These are phyloP conservation scores for Lichina pygmaea DNA, from an alignment of 495 filamentous ascomycete genomes.

Conservation along the genomic window DNA sequence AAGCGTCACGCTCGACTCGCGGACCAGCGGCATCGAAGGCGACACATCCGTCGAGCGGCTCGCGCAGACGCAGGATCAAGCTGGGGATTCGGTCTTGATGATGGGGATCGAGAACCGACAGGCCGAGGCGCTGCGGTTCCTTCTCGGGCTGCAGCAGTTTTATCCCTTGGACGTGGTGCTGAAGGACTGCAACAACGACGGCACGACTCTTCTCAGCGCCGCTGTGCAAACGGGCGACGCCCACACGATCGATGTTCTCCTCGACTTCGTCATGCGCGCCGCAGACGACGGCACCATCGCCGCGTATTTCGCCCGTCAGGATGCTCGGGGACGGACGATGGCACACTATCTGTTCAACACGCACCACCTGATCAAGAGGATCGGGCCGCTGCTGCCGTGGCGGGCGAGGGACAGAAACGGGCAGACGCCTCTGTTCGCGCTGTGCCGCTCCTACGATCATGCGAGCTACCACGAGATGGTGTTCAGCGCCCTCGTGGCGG, in stretches of 20 bases:
- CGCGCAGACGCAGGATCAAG: conserved; percentile 50
- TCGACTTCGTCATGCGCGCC: conserved; percentile 33
- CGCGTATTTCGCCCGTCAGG: conserved; percentile 45
- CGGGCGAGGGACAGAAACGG: conserved; percentile 78
- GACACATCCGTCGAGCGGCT: conserved; percentile 65
- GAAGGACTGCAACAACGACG: conserved; percentile 65
- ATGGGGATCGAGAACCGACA: conserved; percentile 75
- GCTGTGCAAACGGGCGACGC: conserved; percentile 73
- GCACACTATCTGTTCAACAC: conserved; percentile 94
- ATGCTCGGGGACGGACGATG: conserved; percentile 63
- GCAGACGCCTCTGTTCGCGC: conserved; percentile 82
- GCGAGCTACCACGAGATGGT: conserved; percentile 69
- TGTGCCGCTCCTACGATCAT: conserved; percentile 91
- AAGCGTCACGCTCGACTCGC: conserved; percentile 48
- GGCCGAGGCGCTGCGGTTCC: conserved; percentile 40
- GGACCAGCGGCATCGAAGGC: conserved; percentile 46
- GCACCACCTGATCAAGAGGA: conserved; percentile 44
- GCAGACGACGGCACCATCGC: conserved; percentile 21
- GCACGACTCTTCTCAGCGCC: conserved; percentile 71
- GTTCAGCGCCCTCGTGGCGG: conserved; percentile 43
- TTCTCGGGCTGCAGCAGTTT: conserved; percentile 48
- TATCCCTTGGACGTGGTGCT: conserved; percentile 41
- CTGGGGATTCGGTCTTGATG: conserved; percentile 77
- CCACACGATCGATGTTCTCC: conserved; percentile 44
- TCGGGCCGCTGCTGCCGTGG: conserved; percentile 66